Base-by-base conservation (phyloP, 495 filamentous ascomycete species). In the Penicillium desertorum region DNA sequence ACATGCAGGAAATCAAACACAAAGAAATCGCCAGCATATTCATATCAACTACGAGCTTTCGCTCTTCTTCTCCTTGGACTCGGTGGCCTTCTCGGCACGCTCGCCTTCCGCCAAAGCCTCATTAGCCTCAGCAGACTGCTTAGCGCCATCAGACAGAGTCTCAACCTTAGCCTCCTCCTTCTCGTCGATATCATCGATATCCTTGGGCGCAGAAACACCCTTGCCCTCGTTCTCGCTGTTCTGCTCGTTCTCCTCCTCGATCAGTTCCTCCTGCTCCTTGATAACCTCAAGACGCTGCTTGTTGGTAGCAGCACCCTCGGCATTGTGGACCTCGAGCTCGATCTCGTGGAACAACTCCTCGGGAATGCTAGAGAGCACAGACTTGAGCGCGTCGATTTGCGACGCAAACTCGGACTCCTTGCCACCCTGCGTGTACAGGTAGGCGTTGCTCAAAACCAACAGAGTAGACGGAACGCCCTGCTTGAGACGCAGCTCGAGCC, bases 301-400 rank as follows among this genome's bases (percentile, higher is more conserved):
- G 82, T 99, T 99, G 53, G 95, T 99, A 49, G 94, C 95, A 11
- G 92, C 94, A 55, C 94, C 94, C 77, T 99, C 94, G 46, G 92
- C 91, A 56, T 88, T 95, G 79, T 98, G 91, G 25, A 98, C 92
- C 78, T 98, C 95, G 30, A 99, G 88, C 73, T 99, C 94, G 59
- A 98, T 97, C 76, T 99, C 94, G 78, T 99, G 94, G 87, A 94
- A 98, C 39, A 99, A 84, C 71, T 99, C 94, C 75, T 99, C 94
- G 5, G 94, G 94, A 58, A 99, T 98, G 47, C 87, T 91, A 27
- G 89, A 91, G 30, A 99, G 81, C 16, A 99, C 94, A 19, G 90
- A 87, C 47, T 91, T 90, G 30, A 99, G 83, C 2, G 95, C 89
- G 57, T 98, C 93, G 62, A 98, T 95, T 75, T 98, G 94, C 29